Evolutionary conservation across 2,329 filamentous ascomycete species (phyloP).

Genomic region (Penicillium hesseltinei): DNA sequence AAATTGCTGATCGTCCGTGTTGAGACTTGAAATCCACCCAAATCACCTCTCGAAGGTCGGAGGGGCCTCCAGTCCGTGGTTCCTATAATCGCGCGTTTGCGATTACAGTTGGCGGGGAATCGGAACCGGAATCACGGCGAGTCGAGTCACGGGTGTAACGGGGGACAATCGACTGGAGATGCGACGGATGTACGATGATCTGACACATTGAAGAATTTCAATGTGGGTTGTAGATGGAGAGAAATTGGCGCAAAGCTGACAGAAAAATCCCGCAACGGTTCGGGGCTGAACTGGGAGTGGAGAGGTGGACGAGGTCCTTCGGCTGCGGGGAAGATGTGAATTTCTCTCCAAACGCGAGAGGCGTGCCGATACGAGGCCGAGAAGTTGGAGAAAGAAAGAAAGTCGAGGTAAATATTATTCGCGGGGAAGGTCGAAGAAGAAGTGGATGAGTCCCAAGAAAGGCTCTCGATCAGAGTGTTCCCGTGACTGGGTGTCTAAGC

Average conservation of each 20-base stretch:
- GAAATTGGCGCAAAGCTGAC: slow-evolving; percentile 15
- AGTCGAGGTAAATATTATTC: neutral
- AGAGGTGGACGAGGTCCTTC: slow-evolving; percentile 20
- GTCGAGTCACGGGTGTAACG: slow-evolving; percentile 24
- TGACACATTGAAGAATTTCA: slow-evolving; percentile 25
- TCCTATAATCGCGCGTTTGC: slow-evolving; percentile 24
- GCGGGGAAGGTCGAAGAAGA: slow-evolving; percentile 9
- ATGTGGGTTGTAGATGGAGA: neutral
- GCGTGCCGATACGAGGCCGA: neutral
- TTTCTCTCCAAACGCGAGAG: slow-evolving; percentile 1
- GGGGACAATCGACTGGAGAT: slow-evolving; percentile 23
- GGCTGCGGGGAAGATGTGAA: slow-evolving; percentile 25
- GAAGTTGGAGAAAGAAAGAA: slow-evolving; percentile 1
- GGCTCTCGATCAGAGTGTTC: slow-evolving; percentile 21
- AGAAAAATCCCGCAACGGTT: slow-evolving; percentile 27
- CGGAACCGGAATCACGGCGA: slow-evolving; percentile 11
- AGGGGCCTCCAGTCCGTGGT: neutral
- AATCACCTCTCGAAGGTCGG: neutral
- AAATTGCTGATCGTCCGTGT: neutral
- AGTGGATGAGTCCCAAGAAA: slow-evolving; percentile 6
- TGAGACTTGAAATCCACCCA: slow-evolving; percentile 1
- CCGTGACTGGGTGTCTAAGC: slow-evolving; percentile 25
- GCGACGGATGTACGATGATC: slow-evolving; percentile 11
- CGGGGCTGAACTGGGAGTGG: slow-evolving; percentile 25
- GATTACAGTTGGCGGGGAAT: slow-evolving; percentile 21